Percentiles rank a stretch among this genome's conserved stretches.
Conservation (phyloP, 192 early-diverging fungal genomes). For the Backusella mclennaniae region DNA sequence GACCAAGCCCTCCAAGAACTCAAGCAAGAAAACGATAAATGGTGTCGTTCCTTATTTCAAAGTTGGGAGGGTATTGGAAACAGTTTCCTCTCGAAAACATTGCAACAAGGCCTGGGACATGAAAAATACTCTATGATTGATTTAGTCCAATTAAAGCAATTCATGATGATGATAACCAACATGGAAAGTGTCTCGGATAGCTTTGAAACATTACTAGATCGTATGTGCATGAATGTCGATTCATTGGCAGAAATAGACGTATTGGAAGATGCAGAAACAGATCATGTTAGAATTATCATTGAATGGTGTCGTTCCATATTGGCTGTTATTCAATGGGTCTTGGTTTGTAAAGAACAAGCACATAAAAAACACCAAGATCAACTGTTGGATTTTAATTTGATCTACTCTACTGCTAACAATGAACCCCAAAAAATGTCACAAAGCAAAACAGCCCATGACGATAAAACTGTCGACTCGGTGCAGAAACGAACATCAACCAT, state of each 20-base stretch:
- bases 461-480: not conserved
- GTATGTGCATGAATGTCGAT: constrained; percentile 10
- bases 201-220: constrained; percentile 15
- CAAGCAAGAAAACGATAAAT: not conserved
- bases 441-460: not conserved
- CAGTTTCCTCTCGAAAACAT: not conserved
- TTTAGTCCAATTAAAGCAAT: not conserved
- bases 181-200: constrained; percentile 9
- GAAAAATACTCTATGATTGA: not conserved
- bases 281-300: constrained; percentile 3
- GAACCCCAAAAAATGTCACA: not conserved
- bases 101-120: not conserved
- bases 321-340: not conserved
- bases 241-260: not conserved
- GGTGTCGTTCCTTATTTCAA: constrained; percentile 18
- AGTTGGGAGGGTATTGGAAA: constrained; percentile 22
- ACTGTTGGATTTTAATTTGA: not conserved
- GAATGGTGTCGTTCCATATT: constrained; percentile 12
- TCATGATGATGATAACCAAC: not conserved
- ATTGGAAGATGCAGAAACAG: not conserved
- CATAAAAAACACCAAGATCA: not conserved
- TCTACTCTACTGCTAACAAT: not conserved
- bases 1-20: not conserved
- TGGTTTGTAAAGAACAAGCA: not conserved
- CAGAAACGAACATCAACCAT: not conserved